Evolutionary conservation across 164 flowering plant genomes (phyloP), one percentile per base, ranked within the genome.

Genomic region (Umbellularia californica): DNA sequence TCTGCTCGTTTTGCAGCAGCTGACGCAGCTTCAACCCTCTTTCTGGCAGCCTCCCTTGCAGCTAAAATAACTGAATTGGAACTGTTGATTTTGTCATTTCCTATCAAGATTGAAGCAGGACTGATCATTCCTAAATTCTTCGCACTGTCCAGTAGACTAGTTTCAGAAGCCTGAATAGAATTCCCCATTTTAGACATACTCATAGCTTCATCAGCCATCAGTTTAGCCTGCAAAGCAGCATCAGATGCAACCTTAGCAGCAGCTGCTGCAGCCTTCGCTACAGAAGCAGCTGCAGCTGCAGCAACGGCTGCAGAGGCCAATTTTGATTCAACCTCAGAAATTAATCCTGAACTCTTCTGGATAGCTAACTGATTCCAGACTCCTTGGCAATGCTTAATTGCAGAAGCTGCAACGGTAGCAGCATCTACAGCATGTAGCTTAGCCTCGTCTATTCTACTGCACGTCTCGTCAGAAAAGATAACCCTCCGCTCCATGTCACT

Each of bases 181-280:
- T 65, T 78, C 14, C 74, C 71, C 68, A 55, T 58, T 55, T 74
- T 81, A 82, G 68, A 73, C 5, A 82, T 70, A 80, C 58, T 28
- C 70, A 92, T 68, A 70, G 86, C 89, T 77, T 92, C 97, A 70
- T 91, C 97, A 74, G 90, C 93, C 98, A 96, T 88, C 62, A 85
- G 27, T 81, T 94, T 89, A 67, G 97, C 98, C 83, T 94, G 98
- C 82, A 92, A 74, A 69, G 97, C 97, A 80, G 97, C 98, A 82
- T 83, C 90, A 23, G 88, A 85, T 72, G 99, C 99, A 82, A 96
- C 85, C 84, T 86, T 89, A 72, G 99, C 99, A 79, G 94, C 94
- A 3, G 98, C 99, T 58, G 99, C 93, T 2, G 99, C 99, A 14
- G 97, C 98, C 85, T 89, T 93, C 23, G 99, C 98, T 84, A 96